Evolutionary conservation across 2,329 filamentous ascomycete genomes (phyloP).

Genomic region (Cytospora paraplurivora): DNA sequence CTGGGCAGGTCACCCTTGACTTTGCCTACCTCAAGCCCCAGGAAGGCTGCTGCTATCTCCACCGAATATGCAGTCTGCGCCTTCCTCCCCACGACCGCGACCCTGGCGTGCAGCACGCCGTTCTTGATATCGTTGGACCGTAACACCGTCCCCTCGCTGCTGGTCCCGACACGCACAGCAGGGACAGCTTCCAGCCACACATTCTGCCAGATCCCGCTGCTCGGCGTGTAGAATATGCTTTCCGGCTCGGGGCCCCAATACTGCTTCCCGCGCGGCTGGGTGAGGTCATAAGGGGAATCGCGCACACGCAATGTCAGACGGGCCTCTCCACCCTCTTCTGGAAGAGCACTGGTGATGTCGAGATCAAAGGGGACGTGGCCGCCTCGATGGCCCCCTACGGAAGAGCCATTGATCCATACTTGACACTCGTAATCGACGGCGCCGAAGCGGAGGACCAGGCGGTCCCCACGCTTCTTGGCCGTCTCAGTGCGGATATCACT

Average conservation of each 20-base stretch:
- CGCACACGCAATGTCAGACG: constrained; percentile 59
- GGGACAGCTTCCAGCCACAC: constrained; percentile 62
- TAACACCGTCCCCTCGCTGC: constrained; percentile 60
- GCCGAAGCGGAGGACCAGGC: constrained; percentile 57
- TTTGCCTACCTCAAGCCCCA: constrained; percentile 49
- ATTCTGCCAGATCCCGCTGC: constrained; percentile 60
- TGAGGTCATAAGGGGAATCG: constrained; percentile 65
- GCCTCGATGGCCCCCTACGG: constrained; percentile 57
- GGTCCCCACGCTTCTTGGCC: constrained; percentile 45
- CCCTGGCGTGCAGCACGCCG: constrained; percentile 52
- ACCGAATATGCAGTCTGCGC: constrained; percentile 51
- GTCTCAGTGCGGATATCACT: constrained; percentile 49
- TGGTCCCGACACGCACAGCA: constrained; percentile 53
- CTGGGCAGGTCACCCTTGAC: constrained; percentile 46
- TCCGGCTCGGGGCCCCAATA: constrained; percentile 64
- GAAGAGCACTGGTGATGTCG: constrained; percentile 56
- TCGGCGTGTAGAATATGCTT: constrained; percentile 61
- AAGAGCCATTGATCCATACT: constrained; percentile 57
- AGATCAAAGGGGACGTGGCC: constrained; percentile 61
- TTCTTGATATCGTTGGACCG: constrained; percentile 55
- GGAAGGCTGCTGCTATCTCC: constrained; percentile 56
- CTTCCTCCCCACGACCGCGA: constrained; percentile 53
- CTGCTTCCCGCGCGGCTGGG: constrained; percentile 69
- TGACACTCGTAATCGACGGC: constrained; percentile 64
- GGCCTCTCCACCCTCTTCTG: constrained; percentile 29